These are phyloP conservation scores for Magnusiomyces magnusii DNA, from an alignment of 1,139 yeast species.

Conservation along the genomic window DNA sequence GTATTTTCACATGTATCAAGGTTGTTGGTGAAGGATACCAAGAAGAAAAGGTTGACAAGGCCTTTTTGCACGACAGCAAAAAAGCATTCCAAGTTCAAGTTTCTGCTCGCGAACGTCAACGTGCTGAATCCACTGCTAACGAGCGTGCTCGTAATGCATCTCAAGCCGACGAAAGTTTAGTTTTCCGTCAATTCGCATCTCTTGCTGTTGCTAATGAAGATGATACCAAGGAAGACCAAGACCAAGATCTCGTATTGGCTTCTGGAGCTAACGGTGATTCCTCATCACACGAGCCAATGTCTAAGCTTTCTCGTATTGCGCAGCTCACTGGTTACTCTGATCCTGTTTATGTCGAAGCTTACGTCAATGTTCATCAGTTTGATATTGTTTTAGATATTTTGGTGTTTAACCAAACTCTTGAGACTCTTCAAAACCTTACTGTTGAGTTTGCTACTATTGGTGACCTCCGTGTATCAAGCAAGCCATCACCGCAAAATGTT, in stretches of 20 bases:
- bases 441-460: conserved; percentile 97
- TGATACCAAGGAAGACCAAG: conserved; percentile 28
- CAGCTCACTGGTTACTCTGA: conserved; percentile 97
- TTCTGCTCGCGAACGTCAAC: conserved; percentile 43
- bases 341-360: conserved; percentile 97
- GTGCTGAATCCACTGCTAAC: conserved; percentile 51
- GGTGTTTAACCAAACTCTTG: conserved; percentile 88
- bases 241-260: conserved; percentile 35
- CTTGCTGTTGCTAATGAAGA: conserved; percentile 37
- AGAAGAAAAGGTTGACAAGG: conserved; percentile 47
- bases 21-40: conserved; percentile 61
- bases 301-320: conserved; percentile 79
- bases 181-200: conserved; percentile 73
- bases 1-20: conserved; percentile 77
- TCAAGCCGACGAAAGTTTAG: conserved; percentile 74
- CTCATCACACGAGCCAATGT: conserved; percentile 50
- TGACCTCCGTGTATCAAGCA: conserved; percentile 89
- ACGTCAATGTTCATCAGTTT: conserved; percentile 88
- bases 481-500: conserved; percentile 85
- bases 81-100: conserved; percentile 70
- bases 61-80: conserved; percentile 83
- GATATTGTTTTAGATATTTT: conserved; percentile 93
- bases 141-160: conserved; percentile 62
- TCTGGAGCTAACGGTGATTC: conserved; percentile 41
- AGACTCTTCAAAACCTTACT: conserved; percentile 81